Percentiles rank a stretch among this genome's conserved stretches.
Evolutionary conservation across 805 yeast genomes (phyloP).

Genomic region (Nadsonia fulvescens): DNA sequence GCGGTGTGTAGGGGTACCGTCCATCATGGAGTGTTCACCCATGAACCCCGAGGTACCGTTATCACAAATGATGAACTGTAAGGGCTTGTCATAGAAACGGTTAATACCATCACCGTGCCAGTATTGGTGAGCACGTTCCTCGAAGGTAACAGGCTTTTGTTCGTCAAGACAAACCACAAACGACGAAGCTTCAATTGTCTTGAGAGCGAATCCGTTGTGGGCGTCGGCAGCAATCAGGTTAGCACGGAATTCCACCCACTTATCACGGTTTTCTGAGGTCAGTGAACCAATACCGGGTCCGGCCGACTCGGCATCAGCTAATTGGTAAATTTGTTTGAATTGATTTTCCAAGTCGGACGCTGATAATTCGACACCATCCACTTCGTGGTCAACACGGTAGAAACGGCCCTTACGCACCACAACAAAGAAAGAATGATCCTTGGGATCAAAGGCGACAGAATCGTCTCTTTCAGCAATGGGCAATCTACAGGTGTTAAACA

Average conservation of each 20-base stretch:
- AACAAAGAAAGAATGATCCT: slow-evolving; percentile 34
- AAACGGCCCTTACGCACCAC: slow-evolving; percentile 64
- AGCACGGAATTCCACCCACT: slow-evolving; percentile 45
- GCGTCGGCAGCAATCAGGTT: slow-evolving; percentile 40
- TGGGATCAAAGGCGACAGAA: slow-evolving; percentile 20
- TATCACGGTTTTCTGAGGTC: slow-evolving; percentile 73
- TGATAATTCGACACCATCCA: slow-evolving; percentile 20
- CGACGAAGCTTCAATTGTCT: slow-evolving; percentile 56
- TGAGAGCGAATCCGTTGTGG: slow-evolving; percentile 39
- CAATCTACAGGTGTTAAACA: slow-evolving; percentile 79
- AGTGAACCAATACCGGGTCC: slow-evolving; percentile 56
- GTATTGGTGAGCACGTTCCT: slow-evolving; percentile 63
- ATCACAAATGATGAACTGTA: slow-evolving; percentile 62
- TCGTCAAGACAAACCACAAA: slow-evolving; percentile 73
- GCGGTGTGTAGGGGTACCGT: slow-evolving; percentile 87
- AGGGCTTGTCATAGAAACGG: slow-evolving; percentile 82
- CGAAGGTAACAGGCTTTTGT: slow-evolving; percentile 49
- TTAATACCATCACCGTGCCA: slow-evolving; percentile 96
- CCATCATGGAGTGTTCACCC: slow-evolving; percentile 97
- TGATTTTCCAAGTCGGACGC: slow-evolving; percentile 30
- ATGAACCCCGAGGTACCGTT: slow-evolving; percentile 84
- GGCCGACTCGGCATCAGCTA: slow-evolving; percentile 22
- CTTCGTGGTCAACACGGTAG: slow-evolving; percentile 41
- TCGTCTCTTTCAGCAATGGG: slow-evolving; percentile 25
- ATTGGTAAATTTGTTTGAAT: slow-evolving; percentile 33